Evolutionary conservation across 2,329 filamentous ascomycete species (phyloP).

Genomic region (Fusarium caatingaense): DNA sequence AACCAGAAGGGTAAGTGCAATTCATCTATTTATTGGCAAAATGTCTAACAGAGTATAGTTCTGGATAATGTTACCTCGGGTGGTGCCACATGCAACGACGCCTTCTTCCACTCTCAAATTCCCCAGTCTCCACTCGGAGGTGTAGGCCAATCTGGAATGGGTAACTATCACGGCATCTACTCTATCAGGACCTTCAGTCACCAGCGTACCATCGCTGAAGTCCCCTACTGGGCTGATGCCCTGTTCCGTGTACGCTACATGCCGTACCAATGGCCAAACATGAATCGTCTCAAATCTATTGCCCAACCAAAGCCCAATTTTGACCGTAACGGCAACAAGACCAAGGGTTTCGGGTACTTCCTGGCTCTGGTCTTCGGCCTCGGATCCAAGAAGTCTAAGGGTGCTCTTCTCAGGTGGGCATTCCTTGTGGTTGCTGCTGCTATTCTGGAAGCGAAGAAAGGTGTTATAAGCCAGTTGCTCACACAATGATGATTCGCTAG

Average conservation of each 20-base stretch:
- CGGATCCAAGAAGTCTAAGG: slow-evolving; percentile 61
- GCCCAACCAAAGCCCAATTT: slow-evolving; percentile 66
- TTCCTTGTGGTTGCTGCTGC: slow-evolving; percentile 55
- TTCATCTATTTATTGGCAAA: not conserved
- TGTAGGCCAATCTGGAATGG: slow-evolving; percentile 60
- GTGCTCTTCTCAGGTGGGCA: slow-evolving; percentile 64
- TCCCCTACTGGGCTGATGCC: slow-evolving; percentile 54
- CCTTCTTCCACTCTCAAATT: slow-evolving; percentile 57
- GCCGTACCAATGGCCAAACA: slow-evolving; percentile 64
- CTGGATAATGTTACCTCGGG: slow-evolving; percentile 57
- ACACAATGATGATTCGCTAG: slow-evolving; percentile 31
- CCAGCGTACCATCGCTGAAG: slow-evolving; percentile 52
- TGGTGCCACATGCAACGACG: slow-evolving; percentile 64
- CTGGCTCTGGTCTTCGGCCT: slow-evolving; percentile 61
- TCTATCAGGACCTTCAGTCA: slow-evolving; percentile 59
- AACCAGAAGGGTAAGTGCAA: slow-evolving; percentile 72
- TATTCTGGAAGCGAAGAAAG: slow-evolving; percentile 51
- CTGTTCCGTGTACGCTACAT: slow-evolving; percentile 76
- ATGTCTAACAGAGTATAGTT: slow-evolving; percentile 50
- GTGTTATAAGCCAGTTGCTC: slow-evolving; percentile 49
- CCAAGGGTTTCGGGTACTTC: slow-evolving; percentile 67
- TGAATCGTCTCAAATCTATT: slow-evolving; percentile 59
- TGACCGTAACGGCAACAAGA: slow-evolving; percentile 67
- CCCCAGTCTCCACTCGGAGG: slow-evolving; percentile 61
- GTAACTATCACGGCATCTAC: slow-evolving; percentile 61